These are phyloP conservation scores for Albizia julibrissin DNA, from an alignment of 306 rosid genomes.

Conservation along the genomic window DNA sequence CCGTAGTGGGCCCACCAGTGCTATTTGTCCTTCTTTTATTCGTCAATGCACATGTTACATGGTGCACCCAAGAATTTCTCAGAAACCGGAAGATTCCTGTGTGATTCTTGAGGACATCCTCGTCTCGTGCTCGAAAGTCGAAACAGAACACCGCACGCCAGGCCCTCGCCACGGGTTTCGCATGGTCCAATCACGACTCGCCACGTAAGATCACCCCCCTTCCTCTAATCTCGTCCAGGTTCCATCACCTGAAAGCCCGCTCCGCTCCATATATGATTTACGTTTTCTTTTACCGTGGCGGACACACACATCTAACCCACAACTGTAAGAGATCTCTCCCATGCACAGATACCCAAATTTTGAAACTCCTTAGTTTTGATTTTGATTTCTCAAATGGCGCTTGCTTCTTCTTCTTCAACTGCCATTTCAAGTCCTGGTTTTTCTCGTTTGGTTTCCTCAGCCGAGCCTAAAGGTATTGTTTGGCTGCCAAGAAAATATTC, in stretches of 20 bases:
- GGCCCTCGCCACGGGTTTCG: constrained; percentile 33
- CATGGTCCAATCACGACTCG: background rate
- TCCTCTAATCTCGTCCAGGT: constrained; percentile 41
- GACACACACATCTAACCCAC: background rate
- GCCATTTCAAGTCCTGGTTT: constrained; percentile 43
- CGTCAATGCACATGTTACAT: too few relatives aligned
- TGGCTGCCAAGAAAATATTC: background rate
- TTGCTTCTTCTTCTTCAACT: constrained; percentile 56
- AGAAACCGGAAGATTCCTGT: too few relatives aligned
- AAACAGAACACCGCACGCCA: constrained; percentile 26
- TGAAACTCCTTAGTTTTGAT: background rate
- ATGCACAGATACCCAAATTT: too few relatives aligned
- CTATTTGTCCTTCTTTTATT: too few relatives aligned
- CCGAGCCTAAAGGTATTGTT: constrained; percentile 54
- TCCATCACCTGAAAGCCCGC: constrained; percentile 48
- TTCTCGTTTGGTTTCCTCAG: constrained; percentile 32
- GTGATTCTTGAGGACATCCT: too few relatives aligned
- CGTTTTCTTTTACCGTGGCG: background rate
- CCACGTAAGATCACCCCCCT: constrained; percentile 26
- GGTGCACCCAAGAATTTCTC: too few relatives aligned
- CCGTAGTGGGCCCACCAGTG: too few relatives aligned
- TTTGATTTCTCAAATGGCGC: constrained; percentile 47
- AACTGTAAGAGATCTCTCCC: background rate
- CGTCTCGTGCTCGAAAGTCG: too few relatives aligned
- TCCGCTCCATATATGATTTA: constrained; percentile 19